Percentiles rank a stretch among this genome's conserved stretches.
These are phyloP conservation scores for Fusarium haematococcum DNA, from an alignment of 2,329 filamentous ascomycete species.

Conservation along the genomic window DNA sequence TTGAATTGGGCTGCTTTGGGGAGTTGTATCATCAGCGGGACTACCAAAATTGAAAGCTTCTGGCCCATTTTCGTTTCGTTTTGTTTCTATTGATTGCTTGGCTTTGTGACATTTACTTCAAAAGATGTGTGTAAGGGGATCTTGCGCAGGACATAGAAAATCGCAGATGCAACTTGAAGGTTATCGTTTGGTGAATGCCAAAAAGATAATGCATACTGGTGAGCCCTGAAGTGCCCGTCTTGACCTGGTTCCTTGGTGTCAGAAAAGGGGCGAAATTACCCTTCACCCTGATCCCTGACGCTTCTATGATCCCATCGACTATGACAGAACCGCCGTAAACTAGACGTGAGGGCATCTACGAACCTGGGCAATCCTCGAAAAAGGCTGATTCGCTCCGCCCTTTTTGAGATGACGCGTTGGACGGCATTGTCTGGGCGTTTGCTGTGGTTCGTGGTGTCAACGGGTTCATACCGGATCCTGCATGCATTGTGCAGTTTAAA, in stretches of 20 bases:
- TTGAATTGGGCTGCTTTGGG: slow-evolving; percentile 27
- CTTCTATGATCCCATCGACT: neutral
- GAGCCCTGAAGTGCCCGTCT: neutral
- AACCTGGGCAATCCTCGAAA: neutral
- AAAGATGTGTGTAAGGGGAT: neutral
- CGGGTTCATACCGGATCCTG: neutral
- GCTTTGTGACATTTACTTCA: neutral
- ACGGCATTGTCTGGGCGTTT: neutral
- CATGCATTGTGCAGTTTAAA: neutral
- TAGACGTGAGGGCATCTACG: neutral
- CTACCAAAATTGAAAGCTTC: slow-evolving; percentile 39
- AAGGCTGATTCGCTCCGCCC: neutral
- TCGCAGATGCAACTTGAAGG: neutral
- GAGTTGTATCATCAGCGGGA: slow-evolving; percentile 39
- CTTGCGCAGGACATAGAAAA: neutral
- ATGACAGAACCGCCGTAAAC: neutral
- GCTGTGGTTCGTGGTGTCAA: neutral
- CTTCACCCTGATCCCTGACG: neutral
- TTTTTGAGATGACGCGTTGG: neutral
- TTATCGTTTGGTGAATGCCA: no score
- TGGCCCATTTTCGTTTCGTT: slow-evolving; percentile 15
- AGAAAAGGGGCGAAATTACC: neutral
- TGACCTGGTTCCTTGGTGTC: neutral
- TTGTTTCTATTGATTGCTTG: neutral
- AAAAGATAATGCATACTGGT: no score